Percentiles rank a stretch among this genome's conserved stretches.
Evolutionary conservation across 257 asterid species (phyloP).

Genomic region (Solanum medicagineum): DNA sequence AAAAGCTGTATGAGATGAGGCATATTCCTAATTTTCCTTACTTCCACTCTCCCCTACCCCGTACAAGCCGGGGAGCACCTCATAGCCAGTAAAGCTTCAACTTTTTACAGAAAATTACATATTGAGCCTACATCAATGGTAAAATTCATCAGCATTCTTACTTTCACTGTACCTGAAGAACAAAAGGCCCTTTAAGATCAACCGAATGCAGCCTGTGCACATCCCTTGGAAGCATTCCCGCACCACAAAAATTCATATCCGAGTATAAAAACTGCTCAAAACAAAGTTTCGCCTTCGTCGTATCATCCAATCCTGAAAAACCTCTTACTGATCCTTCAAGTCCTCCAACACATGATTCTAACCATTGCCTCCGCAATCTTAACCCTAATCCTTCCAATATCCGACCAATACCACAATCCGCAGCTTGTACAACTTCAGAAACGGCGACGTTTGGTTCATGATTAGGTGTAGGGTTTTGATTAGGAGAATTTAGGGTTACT

Average conservation of each 20-base stretch:
- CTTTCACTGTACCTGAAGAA: slow-evolving; percentile 56
- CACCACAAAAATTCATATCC: slow-evolving; percentile 75
- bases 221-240: slow-evolving; percentile 62
- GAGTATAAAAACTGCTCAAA: slow-evolving; percentile 58
- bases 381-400: slow-evolving; percentile 49
- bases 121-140: neutral
- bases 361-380: slow-evolving; percentile 53
- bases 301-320: slow-evolving; percentile 38
- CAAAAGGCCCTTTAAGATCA: slow-evolving; percentile 83
- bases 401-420: slow-evolving; percentile 34
- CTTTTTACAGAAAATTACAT: neutral
- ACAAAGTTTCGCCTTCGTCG: slow-evolving; percentile 66
- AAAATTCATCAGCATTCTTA: neutral
- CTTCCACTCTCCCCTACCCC: neutral
- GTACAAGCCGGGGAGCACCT: neutral
- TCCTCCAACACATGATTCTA: slow-evolving; percentile 53
- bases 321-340: slow-evolving; percentile 33
- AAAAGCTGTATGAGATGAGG: neutral
- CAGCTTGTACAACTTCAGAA: neutral
- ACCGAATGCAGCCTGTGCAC: slow-evolving; percentile 49
- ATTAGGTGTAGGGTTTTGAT: slow-evolving; percentile 1
- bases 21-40: neutral
- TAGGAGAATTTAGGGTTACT: slow-evolving; percentile 49
- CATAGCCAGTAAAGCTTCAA: neutral
- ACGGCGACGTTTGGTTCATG: neutral